Evolutionary conservation across 73 alveolate genomes (phyloP).

Genomic region (Symbiodinium natans): DNA sequence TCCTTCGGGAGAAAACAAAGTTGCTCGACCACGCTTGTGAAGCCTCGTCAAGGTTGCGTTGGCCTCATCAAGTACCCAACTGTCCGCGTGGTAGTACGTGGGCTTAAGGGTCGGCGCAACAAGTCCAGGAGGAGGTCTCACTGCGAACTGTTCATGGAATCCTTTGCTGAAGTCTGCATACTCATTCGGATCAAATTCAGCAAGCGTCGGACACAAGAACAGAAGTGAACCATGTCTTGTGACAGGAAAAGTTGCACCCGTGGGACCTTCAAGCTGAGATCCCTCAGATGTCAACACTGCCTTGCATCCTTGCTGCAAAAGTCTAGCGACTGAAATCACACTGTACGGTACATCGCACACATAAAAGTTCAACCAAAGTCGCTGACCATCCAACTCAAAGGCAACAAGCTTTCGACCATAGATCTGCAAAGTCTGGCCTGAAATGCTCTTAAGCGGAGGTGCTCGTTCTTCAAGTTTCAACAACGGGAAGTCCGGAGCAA

Average conservation of each 20-base stretch:
- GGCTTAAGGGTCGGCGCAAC: neutral
- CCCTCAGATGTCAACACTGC: neutral
- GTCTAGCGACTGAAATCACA: neutral
- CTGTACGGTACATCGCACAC: constrained; percentile 8
- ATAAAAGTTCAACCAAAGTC: neutral
- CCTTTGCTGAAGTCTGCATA: too few species aligned
- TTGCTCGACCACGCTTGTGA: neutral
- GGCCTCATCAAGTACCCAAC: neutral
- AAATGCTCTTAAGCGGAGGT: neutral
- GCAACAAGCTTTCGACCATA: neutral
- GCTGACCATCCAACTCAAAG: neutral
- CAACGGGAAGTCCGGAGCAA: neutral
- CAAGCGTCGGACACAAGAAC: too few species aligned
- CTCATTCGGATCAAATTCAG: too few species aligned
- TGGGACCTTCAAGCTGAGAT: too few species aligned
- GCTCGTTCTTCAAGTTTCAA: neutral
- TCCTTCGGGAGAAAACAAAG: neutral
- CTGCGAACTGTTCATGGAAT: too few species aligned
- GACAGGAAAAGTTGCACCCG: too few species aligned
- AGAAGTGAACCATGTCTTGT: too few species aligned
- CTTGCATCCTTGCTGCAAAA: neutral
- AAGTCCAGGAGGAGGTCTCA: neutral
- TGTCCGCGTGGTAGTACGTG: neutral
- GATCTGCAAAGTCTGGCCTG: neutral
- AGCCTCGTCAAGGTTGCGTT: neutral